Conservation (phyloP, 371 early-diverging fungal genomes). For the Polyrhizophydium stewartii region DNA sequence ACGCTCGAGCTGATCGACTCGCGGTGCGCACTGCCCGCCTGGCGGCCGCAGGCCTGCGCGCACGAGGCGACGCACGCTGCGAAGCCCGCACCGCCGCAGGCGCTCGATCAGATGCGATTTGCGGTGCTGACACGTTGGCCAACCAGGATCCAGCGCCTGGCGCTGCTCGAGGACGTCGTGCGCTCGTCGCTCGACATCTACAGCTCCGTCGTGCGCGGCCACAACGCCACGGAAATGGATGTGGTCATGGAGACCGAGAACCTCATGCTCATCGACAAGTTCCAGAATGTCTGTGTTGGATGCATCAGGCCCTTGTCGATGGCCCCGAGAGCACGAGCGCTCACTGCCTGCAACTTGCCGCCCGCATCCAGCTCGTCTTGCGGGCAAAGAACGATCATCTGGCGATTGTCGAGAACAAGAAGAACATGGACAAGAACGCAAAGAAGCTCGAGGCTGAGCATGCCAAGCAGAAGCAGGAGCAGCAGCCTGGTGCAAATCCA, state of each 20-base stretch:
- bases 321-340: background rate
- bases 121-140: too few relatives aligned
- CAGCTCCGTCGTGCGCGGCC: background rate
- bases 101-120: too few relatives aligned
- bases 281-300: constrained; percentile 5
- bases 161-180: background rate
- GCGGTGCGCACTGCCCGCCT: background rate
- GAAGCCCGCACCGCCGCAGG: too few relatives aligned
- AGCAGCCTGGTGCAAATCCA: too few relatives aligned
- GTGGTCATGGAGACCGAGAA: constrained; percentile 4
- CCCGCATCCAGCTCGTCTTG: constrained; percentile 3
- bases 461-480: too few relatives aligned
- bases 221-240: constrained; percentile 4
- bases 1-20: background rate
- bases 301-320: background rate
- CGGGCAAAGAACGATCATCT: constrained; percentile 10
- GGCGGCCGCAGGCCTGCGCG: too few relatives aligned
- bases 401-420: background rate
- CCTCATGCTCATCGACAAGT: constrained; percentile 7
- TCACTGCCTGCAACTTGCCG: background rate
- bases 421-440: constrained; percentile 1
- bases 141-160: background rate
- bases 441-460: background rate
- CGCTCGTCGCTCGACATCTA: constrained; percentile 4
- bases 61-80: too few relatives aligned